Evolutionary conservation across 148 eudicot genomes (phyloP).

Genomic region (Cornus kousa): DNA sequence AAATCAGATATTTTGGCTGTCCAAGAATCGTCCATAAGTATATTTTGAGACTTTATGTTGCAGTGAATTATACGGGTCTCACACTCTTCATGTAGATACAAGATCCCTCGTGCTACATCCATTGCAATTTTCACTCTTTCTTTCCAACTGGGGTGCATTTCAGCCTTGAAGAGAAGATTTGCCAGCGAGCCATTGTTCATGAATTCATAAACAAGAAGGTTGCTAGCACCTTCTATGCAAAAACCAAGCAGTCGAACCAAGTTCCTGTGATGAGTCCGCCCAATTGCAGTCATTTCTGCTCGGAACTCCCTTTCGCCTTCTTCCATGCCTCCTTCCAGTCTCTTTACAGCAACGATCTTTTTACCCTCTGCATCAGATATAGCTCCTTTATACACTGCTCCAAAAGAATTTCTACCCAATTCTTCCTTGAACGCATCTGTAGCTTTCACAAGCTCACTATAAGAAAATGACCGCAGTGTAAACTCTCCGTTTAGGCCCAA

Average conservation of each 20-base stretch:
- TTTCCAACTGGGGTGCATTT: constrained; percentile 13
- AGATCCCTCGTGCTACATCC: constrained; percentile 19
- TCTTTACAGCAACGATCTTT: constrained; percentile 17
- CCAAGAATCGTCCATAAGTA: constrained; percentile 19
- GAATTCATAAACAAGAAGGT: constrained; percentile 22
- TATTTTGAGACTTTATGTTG: constrained; percentile 26
- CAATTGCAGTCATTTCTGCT: constrained; percentile 20
- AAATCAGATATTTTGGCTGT: constrained; percentile 22
- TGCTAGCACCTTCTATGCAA: constrained; percentile 17
- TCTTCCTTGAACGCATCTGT: constrained; percentile 29
- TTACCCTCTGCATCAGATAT: neutral
- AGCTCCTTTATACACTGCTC: constrained; percentile 16
- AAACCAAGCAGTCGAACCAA: constrained; percentile 24
- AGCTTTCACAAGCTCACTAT: constrained; percentile 20
- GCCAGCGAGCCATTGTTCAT: constrained; percentile 20
- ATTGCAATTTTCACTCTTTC: constrained; percentile 2
- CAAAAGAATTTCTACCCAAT: constrained; percentile 16
- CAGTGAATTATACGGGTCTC: constrained; percentile 23
- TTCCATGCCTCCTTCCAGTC: constrained; percentile 5
- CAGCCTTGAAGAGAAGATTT: constrained; percentile 3
- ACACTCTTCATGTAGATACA: constrained; percentile 27
- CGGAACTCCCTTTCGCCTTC: constrained; percentile 16
- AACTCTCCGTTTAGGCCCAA: neutral
- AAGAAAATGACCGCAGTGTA: constrained; percentile 13
- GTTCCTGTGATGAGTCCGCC: constrained; percentile 21